Percentiles rank a stretch among this genome's conserved stretches.
Conservation (phyloP, 371 early-diverging fungal species). For the Nosema muscidifuracis region DNA sequence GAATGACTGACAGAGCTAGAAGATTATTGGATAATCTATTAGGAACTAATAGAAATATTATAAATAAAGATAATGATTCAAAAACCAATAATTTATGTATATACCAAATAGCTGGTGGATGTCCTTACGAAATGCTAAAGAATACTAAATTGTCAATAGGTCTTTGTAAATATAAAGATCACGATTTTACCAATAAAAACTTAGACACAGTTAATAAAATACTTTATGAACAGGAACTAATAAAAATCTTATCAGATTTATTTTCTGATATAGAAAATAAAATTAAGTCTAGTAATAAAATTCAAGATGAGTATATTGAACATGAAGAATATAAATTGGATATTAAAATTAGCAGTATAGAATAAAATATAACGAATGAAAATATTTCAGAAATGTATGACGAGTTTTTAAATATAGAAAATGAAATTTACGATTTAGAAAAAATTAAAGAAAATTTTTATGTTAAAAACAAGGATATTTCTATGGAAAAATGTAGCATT, state of each 20-base stretch:
- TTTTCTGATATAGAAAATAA: not conserved
- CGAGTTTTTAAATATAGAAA: not conserved
- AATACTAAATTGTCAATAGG: conserved; percentile 37
- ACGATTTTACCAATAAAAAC: no score
- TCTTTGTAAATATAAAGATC: conserved; percentile 23
- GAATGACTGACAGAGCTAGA: conserved; percentile 39
- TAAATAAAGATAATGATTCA: not conserved
- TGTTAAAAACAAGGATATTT: conserved; percentile 10
- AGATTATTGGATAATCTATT: conserved; percentile 28
- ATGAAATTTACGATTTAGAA: conserved; percentile 6
- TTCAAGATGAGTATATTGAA: not conserved
- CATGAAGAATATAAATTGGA: conserved; percentile 4
- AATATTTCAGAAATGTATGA: conserved; percentile 9
- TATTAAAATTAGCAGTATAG: not conserved
- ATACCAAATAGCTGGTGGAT: conserved; percentile 55
- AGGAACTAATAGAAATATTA: conserved; percentile 25
- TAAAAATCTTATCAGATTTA: not conserved
- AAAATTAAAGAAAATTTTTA: conserved; percentile 17
- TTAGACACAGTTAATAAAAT: not conserved
- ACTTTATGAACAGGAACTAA: not conserved
- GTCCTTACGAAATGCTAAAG: conserved; percentile 42
- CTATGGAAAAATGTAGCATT: conserved; percentile 3
- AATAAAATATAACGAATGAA: not conserved
- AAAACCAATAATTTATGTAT: conserved; percentile 42
- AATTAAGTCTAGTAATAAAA: not conserved